Evolutionary conservation across 306 rosid species (phyloP).

Genomic region (Canavalia ensiformis): DNA sequence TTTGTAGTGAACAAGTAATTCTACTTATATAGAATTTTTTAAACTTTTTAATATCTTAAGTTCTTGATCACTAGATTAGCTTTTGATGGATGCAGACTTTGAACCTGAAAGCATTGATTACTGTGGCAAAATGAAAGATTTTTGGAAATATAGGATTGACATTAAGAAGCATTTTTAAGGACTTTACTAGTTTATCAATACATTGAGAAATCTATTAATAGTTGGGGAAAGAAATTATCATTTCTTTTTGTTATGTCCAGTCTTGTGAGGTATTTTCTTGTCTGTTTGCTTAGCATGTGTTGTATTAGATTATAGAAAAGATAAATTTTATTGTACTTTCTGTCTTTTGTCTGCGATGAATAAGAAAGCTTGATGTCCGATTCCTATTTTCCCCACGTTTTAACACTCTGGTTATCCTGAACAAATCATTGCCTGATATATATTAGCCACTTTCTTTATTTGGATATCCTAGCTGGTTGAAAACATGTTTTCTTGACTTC

Average conservation of each 20-base stretch:
- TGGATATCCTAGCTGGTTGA: neutral
- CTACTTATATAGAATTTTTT: neutral
- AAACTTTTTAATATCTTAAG: neutral
- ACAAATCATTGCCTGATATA: neutral
- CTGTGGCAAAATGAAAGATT: too few relatives aligned
- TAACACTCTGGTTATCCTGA: conserved; percentile 17
- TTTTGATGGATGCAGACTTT: neutral
- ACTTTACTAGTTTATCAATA: neutral
- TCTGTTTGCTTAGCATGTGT: neutral
- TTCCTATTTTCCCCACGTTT: neutral
- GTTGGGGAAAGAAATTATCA: neutral
- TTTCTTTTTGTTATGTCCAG: neutral
- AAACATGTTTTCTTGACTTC: conserved; percentile 23
- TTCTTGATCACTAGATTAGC: neutral
- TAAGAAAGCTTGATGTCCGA: conserved; percentile 27
- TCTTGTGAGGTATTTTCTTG: conserved; percentile 1
- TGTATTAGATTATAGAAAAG: neutral
- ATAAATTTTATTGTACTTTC: conserved; percentile 10
- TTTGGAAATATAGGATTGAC: too few relatives aligned
- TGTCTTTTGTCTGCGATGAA: conserved; percentile 16
- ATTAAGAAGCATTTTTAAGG: neutral
- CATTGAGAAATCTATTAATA: neutral
- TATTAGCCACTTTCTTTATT: neutral
- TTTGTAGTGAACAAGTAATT: neutral
- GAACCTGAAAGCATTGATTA: neutral